These are phyloP conservation scores for Leishmania lainsoni DNA, from an alignment of 208 protist genomes.

Conservation along the genomic window DNA sequence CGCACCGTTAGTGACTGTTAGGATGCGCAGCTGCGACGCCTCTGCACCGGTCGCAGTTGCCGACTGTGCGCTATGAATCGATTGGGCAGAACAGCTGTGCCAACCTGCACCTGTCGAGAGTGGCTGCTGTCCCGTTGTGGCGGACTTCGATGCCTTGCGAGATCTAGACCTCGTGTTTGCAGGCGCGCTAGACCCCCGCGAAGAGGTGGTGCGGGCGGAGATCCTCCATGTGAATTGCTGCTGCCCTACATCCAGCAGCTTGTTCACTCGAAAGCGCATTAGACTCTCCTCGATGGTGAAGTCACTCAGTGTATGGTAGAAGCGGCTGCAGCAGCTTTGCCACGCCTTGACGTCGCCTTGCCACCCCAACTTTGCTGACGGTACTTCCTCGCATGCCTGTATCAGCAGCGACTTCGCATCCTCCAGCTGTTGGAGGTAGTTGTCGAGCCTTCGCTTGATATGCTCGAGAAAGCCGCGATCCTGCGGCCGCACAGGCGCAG, in stretches of 20 bases:
- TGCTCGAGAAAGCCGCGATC: constrained; percentile 41
- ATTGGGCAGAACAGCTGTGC: background rate
- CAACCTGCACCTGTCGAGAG: too few species aligned
- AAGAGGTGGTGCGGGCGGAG: constrained; percentile 9
- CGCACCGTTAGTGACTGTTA: background rate
- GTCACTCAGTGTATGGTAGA: constrained; percentile 26
- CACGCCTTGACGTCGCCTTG: constrained; percentile 21
- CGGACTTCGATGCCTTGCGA: constrained; percentile 1
- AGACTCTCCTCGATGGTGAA: constrained; percentile 21
- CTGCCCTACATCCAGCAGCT: constrained; percentile 11
- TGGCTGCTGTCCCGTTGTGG: background rate
- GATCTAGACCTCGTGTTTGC: background rate
- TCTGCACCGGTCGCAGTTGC: background rate
- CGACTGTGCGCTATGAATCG: background rate
- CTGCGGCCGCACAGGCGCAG: constrained; percentile 31
- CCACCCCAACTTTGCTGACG: constrained; percentile 6
- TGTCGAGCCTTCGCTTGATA: constrained; percentile 6
- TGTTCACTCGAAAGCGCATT: constrained; percentile 20
- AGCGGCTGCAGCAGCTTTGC: constrained; percentile 35
- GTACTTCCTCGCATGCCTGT: constrained; percentile 14
- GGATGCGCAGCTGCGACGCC: background rate
- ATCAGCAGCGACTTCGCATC: constrained; percentile 31
- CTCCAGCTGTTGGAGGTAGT: constrained; percentile 22
- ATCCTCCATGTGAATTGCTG: constrained; percentile 2
- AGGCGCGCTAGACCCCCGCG: background rate